Conservation (phyloP, 768 basidiomycete genomes). For the Lactarius hengduanensis region DNA sequence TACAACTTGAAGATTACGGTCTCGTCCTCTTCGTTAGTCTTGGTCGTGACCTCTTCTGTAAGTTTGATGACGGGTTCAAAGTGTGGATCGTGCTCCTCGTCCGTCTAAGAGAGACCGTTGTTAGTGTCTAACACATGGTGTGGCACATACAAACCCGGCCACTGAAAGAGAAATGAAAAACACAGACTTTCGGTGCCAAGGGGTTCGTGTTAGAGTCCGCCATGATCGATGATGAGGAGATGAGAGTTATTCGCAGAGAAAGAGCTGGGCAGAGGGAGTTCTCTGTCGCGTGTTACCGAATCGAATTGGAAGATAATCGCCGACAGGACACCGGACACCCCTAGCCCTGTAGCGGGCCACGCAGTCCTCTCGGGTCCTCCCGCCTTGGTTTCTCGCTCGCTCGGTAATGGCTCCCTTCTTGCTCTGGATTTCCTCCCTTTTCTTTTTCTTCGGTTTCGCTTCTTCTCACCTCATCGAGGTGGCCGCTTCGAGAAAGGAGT, state of each 20-base stretch:
- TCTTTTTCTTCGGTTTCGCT: conserved; percentile 37
- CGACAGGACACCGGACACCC: conserved; percentile 23
- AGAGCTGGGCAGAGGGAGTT: conserved; percentile 28
- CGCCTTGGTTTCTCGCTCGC: conserved; percentile 4
- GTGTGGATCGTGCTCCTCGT: conserved; percentile 84
- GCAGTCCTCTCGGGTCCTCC: conserved; percentile 10
- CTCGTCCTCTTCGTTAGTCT: conserved; percentile 95
- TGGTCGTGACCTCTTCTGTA: conserved; percentile 92
- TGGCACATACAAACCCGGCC: not conserved
- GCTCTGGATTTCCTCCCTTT: conserved; percentile 42
- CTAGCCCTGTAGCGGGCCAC: not conserved
- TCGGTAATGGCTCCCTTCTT: conserved; percentile 43
- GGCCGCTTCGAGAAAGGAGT: conserved; percentile 80
- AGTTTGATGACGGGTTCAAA: conserved; percentile 97
- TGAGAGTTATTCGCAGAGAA: conserved; percentile 24
- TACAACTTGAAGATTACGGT: conserved; percentile 94
- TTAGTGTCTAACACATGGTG: conserved; percentile 18
- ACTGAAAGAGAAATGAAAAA: conserved; percentile 3
- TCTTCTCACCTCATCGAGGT: conserved; percentile 74
- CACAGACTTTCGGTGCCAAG: conserved; percentile 68
- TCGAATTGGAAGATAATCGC: conserved; percentile 17
- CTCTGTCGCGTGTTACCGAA: conserved; percentile 31
- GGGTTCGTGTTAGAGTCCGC: conserved; percentile 43
- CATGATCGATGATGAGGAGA: conserved; percentile 25
- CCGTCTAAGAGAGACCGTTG: conserved; percentile 36